Evolutionary conservation across 169 alveolate species (phyloP).

Genomic region (Babesia divergens): DNA sequence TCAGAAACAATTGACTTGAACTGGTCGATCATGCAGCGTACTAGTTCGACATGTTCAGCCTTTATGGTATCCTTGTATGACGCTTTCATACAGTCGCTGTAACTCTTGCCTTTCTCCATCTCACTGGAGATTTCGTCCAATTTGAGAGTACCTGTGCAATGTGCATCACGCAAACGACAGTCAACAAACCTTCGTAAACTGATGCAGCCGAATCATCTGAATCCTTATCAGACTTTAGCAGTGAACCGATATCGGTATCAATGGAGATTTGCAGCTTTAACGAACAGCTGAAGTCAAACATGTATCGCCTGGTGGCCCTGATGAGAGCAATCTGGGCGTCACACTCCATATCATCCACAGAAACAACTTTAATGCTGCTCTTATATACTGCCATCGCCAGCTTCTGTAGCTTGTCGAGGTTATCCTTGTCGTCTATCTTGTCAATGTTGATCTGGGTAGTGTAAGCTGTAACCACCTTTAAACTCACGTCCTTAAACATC

Average conservation of each 20-base stretch:
- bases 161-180: background rate
- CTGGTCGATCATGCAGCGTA: slow-evolving; percentile 34
- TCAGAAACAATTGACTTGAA: slow-evolving; percentile 34
- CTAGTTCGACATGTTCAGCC: slow-evolving; percentile 45
- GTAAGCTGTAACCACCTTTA: background rate
- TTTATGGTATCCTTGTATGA: slow-evolving; percentile 26
- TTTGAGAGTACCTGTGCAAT: slow-evolving; percentile 42
- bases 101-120: slow-evolving; percentile 71
- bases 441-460: slow-evolving; percentile 24
- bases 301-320: slow-evolving; percentile 79
- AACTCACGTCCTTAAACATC: slow-evolving; percentile 59
- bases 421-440: slow-evolving; percentile 2
- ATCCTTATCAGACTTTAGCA: background rate
- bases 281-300: slow-evolving; percentile 76
- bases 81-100: slow-evolving; percentile 64
- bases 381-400: slow-evolving; percentile 49
- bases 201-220: slow-evolving; percentile 22
- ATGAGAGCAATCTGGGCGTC: slow-evolving; percentile 83
- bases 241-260: slow-evolving; percentile 39
- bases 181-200: slow-evolving; percentile 34
- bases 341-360: slow-evolving; percentile 71
- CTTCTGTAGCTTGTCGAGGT: slow-evolving; percentile 33
- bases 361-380: slow-evolving; percentile 60
- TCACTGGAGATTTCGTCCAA: slow-evolving; percentile 72
- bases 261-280: slow-evolving; percentile 40